Conservation (phyloP, 352 stramenopile genomes). For the Globisporangium cederbergense region DNA sequence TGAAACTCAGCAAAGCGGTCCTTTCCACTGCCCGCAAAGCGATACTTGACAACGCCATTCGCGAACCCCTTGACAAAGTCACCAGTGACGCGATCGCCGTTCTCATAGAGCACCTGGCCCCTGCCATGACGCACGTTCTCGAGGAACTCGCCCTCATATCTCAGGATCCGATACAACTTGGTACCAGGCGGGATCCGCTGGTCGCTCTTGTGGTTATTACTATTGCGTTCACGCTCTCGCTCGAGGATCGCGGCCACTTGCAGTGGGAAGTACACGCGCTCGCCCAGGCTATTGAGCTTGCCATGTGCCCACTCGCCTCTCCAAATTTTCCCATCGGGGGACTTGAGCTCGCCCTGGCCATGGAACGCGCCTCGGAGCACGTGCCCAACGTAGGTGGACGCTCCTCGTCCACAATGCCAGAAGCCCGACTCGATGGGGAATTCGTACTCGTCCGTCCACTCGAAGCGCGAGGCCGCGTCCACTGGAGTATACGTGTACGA, state of each 20-base stretch:
- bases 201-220: background rate
- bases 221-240: constrained; percentile 21
- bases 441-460: constrained; percentile 62
- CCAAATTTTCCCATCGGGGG: constrained; percentile 58
- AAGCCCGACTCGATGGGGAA: constrained; percentile 54
- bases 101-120: constrained; percentile 48
- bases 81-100: constrained; percentile 48
- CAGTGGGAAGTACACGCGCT: constrained; percentile 52
- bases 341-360: constrained; percentile 44
- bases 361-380: constrained; percentile 65
- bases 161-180: constrained; percentile 47
- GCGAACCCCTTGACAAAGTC: constrained; percentile 45
- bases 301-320: constrained; percentile 45
- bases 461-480: constrained; percentile 20
- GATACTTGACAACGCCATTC: constrained; percentile 39
- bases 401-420: constrained; percentile 56
- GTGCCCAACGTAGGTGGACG: constrained; percentile 48
- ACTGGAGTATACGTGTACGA: constrained; percentile 34
- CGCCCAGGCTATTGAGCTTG: constrained; percentile 41
- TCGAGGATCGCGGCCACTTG: constrained; percentile 39
- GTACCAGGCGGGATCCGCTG: background rate
- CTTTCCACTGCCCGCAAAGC: constrained; percentile 28
- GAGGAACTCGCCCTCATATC: constrained; percentile 51
- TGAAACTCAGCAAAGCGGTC: constrained; percentile 37
- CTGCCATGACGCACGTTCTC: constrained; percentile 45